Evolutionary conservation across 805 yeast genomes (phyloP), one percentile per base, ranked within the genome.

Genomic region (Cyberlindnera japonica): DNA sequence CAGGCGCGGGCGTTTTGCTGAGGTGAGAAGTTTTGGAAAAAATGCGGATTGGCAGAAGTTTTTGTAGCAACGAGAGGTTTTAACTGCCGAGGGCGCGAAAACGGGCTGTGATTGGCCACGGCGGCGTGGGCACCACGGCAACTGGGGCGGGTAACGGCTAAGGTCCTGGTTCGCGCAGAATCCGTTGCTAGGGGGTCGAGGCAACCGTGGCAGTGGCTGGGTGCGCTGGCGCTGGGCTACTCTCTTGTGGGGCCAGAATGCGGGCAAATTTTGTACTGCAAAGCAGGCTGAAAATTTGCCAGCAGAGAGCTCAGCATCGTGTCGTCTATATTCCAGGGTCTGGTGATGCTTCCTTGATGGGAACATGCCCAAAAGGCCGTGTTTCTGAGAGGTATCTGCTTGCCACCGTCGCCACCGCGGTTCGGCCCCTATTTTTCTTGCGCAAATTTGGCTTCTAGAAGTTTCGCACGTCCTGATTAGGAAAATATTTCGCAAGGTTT

Each of bases 81-180:
- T 41, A 28, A 33, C 38, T 18, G 26, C 11, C 10, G 5, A 3
- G 15, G 5, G 30, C 16, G 18, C 20, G 33, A 15, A 17, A 25
- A 21, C 29, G 25, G 19, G n/a, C 20, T 6, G n/a, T 42, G 35
- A 43, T 43, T 43, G 47, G 47, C 28, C 18, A 19, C 3, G 10
- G 14, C 12, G 17, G 23, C 35, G 37, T 37, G 36, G 32, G 24
- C 21, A 22, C 43, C 41, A 15, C 6, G 29, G 35, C 47, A 39
- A 35, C 43, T 17, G 30, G 33, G 30, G 22, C 40, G 47, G 47
- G 47, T 43, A 43, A 43, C 45, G 33, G 30, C 24, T 18, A n/a
- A 8, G 2, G 2, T 2, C 9, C n/a, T 17, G 44, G 41, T 34
- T 9, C 18, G 39, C 21, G 41, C 36, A 22, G 19, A 41, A 26